These are phyloP conservation scores for Hemerocallis citrina DNA, from an alignment of 106 monocot species.

Conservation along the genomic window DNA sequence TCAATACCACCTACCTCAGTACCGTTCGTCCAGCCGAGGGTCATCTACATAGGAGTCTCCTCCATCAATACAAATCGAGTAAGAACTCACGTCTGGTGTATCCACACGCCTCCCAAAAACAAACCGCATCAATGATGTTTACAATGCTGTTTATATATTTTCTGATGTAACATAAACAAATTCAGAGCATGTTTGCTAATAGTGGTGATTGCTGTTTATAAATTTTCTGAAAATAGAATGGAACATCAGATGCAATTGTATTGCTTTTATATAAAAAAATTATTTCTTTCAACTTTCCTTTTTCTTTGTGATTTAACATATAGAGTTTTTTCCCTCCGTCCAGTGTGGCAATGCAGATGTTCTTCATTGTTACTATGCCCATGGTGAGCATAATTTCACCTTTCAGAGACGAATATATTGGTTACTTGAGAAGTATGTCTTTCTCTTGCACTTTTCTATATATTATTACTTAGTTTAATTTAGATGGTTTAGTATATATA, in stretches of 20 bases:
- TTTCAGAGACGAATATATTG: conserved; percentile 20
- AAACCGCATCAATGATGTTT: too few relatives aligned
- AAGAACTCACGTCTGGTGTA: too few relatives aligned
- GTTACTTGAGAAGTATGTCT: conserved; percentile 19
- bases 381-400: conserved; percentile 15
- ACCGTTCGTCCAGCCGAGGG: too few relatives aligned
- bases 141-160: too few relatives aligned
- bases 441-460: too few relatives aligned
- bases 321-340: neutral
- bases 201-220: neutral
- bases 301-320: neutral
- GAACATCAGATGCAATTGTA: neutral
- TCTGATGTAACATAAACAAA: neutral
- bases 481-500: too few relatives aligned
- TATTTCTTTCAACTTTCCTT: neutral
- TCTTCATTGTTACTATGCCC: conserved; percentile 24
- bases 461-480: too few relatives aligned
- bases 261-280: too few relatives aligned
- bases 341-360: conserved; percentile 7
- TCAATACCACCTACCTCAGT: too few relatives aligned
- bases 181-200: neutral
- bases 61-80: too few relatives aligned
- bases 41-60: too few relatives aligned
- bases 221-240: neutral
- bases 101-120: too few relatives aligned